Evolutionary conservation across 441 rosid species (phyloP).

Genomic region (Populus hybrid): DNA sequence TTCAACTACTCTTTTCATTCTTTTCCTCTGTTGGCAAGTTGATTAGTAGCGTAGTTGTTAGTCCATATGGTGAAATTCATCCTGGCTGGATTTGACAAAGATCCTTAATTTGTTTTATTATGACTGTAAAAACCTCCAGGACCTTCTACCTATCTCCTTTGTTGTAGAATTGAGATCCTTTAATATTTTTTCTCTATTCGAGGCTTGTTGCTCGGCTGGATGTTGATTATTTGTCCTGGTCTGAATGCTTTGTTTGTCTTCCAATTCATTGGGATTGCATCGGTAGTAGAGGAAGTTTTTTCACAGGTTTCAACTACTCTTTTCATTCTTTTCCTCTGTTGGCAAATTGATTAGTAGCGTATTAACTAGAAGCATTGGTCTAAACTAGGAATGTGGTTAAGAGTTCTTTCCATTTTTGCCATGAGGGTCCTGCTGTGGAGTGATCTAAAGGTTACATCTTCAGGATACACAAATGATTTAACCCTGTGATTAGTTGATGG

Average conservation of each 20-base stretch:
- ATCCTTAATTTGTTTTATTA: conserved; percentile 1
- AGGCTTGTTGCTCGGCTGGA: neutral
- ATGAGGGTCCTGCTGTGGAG: neutral
- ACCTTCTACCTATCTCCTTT: neutral
- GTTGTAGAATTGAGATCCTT: neutral
- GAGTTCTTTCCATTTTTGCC: neutral
- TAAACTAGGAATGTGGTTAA: neutral
- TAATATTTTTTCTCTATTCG: neutral
- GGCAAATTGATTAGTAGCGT: neutral
- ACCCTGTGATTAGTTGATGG: neutral
- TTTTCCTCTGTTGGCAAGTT: neutral
- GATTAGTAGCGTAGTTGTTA: neutral
- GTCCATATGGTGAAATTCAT: neutral
- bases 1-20: neutral
- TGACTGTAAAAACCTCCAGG: conserved; percentile 5
- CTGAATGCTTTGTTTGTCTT: neutral
- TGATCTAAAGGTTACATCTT: neutral
- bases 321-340: neutral
- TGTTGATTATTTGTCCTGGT: neutral
- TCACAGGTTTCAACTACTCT: neutral
- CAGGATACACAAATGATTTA: neutral
- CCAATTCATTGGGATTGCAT: neutral
- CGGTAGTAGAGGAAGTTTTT: neutral
- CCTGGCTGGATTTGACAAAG: neutral
- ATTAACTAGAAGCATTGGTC: neutral